Conservation (phyloP, 805 yeast species). For the Lipomyces kockii region DNA sequence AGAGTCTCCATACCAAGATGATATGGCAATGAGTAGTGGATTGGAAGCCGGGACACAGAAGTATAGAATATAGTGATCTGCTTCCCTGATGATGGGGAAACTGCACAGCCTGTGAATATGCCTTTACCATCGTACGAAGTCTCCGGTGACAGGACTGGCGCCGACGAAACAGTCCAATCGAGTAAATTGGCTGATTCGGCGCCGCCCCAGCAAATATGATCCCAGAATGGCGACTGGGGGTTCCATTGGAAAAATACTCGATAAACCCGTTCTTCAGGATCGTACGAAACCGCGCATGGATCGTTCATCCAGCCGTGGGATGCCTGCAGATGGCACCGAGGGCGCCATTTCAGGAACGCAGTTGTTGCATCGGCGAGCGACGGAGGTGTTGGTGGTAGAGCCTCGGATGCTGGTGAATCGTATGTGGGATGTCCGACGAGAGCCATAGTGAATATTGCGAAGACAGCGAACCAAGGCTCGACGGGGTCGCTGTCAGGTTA, state of each 20-base stretch:
- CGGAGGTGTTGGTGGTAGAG: background rate
- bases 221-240: slow-evolving; percentile 12
- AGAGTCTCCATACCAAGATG: slow-evolving; percentile 10
- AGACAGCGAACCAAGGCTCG: background rate
- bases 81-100: background rate
- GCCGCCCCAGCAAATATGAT: slow-evolving; percentile 11
- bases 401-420: background rate
- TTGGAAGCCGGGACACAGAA: slow-evolving; percentile 10
- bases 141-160: slow-evolving; percentile 1
- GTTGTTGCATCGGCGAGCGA: background rate
- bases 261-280: slow-evolving; percentile 4
- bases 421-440: background rate
- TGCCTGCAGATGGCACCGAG: slow-evolving; percentile 10
- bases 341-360: slow-evolving; percentile 12
- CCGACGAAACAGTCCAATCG: slow-evolving; percentile 1
- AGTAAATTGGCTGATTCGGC: slow-evolving; percentile 6
- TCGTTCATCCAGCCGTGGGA: slow-evolving; percentile 19
- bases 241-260: slow-evolving; percentile 13
- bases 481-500: background rate
- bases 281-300: slow-evolving; percentile 17
- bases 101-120: slow-evolving; percentile 9
- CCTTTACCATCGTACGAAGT: slow-evolving; percentile 9
- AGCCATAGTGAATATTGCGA: background rate
- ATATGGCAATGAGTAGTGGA: slow-evolving; percentile 14
- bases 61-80: slow-evolving; percentile 4